Conservation (phyloP, 176 grass and related monocot genomes). For the Zea luxurians region DNA sequence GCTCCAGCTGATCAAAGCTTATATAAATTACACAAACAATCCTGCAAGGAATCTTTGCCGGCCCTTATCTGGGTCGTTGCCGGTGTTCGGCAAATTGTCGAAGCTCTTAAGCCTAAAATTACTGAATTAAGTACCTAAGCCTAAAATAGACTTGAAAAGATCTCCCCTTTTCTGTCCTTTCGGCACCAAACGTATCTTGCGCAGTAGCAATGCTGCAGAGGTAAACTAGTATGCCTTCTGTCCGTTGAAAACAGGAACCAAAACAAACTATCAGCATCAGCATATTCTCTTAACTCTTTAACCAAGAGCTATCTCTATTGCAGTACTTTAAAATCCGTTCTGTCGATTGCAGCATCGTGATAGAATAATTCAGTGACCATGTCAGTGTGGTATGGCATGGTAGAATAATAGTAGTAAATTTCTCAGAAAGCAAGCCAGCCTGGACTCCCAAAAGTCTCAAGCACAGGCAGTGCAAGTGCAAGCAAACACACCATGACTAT, state of each 20-base stretch:
- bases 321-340: background rate
- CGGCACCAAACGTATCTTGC: background rate
- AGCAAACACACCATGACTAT: background rate
- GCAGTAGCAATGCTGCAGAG: background rate
- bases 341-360: conserved; percentile 3
- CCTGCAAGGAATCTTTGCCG: too few relatives aligned
- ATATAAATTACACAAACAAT: too few relatives aligned
- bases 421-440: background rate
- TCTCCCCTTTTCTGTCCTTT: background rate
- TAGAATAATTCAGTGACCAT: background rate
- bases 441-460: background rate
- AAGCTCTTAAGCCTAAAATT: background rate
- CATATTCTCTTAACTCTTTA: background rate
- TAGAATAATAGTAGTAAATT: background rate
- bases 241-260: background rate
- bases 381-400: background rate
- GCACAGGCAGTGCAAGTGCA: background rate
- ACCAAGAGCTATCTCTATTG: background rate
- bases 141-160: background rate
- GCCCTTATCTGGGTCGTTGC: background rate
- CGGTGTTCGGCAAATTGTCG: background rate
- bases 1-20: too few relatives aligned
- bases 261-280: background rate
- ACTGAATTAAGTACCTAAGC: conserved; percentile 8
- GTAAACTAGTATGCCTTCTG: background rate